These are phyloP conservation scores for Tothia fuscella DNA, from an alignment of 2,329 filamentous ascomycete genomes.

Conservation along the genomic window DNA sequence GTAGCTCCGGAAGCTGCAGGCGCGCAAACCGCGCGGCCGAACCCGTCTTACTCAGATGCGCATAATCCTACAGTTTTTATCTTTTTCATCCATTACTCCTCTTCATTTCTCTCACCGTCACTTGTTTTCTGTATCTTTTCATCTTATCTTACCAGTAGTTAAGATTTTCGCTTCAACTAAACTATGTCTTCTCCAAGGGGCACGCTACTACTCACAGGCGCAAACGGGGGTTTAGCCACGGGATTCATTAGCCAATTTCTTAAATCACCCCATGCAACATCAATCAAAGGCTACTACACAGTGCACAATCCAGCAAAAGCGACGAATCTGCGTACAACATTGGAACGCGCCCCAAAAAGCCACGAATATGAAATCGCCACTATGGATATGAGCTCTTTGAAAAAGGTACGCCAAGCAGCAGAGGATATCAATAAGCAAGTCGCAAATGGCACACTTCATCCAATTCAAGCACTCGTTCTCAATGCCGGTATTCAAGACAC, in stretches of 20 bases:
- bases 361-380: constrained; percentile 1
- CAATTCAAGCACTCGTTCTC: not conserved
- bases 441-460: not conserved
- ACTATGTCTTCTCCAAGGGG: not conserved
- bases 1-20: no score
- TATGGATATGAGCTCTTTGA: constrained; percentile 1
- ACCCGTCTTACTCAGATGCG: no score
- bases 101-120: not conserved
- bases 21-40: no score
- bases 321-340: not conserved
- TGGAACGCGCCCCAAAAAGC: not conserved
- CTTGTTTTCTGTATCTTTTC: not conserved
- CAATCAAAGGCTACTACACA: constrained; percentile 5
- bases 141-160: no score
- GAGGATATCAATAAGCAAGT: constrained; percentile 1
- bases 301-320: not conserved
- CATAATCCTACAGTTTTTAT: no score
- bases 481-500: constrained; percentile 2
- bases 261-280: not conserved
- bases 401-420: not conserved
- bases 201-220: not conserved
- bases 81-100: no score
- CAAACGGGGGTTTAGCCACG: constrained; percentile 3
- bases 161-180: no score
- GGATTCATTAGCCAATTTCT: constrained; percentile 3